These are phyloP conservation scores for Colletotrichum salicis DNA, from an alignment of 2,329 filamentous ascomycete species.

Conservation along the genomic window DNA sequence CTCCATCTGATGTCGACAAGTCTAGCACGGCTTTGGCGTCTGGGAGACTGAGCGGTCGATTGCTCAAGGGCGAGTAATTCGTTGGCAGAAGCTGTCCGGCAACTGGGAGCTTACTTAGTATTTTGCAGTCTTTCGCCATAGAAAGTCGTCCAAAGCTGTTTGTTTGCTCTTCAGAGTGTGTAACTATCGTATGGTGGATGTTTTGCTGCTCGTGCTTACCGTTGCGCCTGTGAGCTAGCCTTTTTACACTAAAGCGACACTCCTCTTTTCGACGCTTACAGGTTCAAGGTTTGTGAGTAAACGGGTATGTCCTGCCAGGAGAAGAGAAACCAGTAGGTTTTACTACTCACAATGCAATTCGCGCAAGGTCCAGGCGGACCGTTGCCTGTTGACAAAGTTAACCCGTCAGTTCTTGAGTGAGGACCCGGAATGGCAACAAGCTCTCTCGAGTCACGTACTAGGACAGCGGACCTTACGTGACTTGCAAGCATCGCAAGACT, in stretches of 20 bases:
- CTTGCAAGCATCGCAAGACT: slow-evolving; percentile 52
- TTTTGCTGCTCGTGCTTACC: slow-evolving; percentile 31
- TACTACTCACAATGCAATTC: slow-evolving; percentile 42
- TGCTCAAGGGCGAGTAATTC: slow-evolving; percentile 10
- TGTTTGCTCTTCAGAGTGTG: background rate
- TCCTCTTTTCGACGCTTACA: slow-evolving; percentile 15
- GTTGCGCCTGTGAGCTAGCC: slow-evolving; percentile 39
- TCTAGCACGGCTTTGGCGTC: slow-evolving; percentile 24
- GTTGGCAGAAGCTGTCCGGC: slow-evolving; percentile 29
- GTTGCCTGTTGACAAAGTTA: slow-evolving; percentile 3
- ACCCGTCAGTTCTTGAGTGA: background rate
- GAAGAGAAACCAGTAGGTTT: background rate
- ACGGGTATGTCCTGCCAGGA: background rate
- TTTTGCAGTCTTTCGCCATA: background rate
- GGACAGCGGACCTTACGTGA: slow-evolving; percentile 53
- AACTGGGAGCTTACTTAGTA: slow-evolving; percentile 15
- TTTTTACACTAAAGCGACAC: slow-evolving; percentile 42
- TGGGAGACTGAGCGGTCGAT: background rate
- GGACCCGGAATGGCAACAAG: background rate
- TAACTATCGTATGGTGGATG: background rate
- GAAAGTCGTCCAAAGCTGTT: background rate
- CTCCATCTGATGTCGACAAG: background rate
- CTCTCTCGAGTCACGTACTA: slow-evolving; percentile 40
- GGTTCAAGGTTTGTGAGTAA: slow-evolving; percentile 27
- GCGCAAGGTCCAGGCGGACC: slow-evolving; percentile 41